phyloP scores from a whole-genome alignment of 2,329 filamentous ascomycete species.

The Orbilia quercus region DNA sequence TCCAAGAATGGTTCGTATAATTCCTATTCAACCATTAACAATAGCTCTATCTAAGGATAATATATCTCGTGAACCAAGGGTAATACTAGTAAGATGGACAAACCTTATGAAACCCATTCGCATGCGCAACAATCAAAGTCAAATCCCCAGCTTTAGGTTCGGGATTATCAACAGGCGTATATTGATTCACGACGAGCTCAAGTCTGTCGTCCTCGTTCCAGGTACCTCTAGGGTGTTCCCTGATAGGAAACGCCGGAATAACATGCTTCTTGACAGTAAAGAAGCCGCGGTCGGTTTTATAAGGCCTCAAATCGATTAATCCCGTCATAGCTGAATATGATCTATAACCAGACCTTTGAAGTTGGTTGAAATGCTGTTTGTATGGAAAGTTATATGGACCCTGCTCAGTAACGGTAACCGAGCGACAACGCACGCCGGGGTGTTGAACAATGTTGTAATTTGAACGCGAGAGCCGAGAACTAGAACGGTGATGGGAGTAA shows the following conservation, averaged over 20 bases:
- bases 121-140: constrained; percentile 86
- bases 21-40: too few relatives aligned
- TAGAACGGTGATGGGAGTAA: constrained; percentile 14
- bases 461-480: not conserved
- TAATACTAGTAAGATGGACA: constrained; percentile 62
- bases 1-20: constrained; percentile 93
- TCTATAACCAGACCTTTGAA: too few relatives aligned
- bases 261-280: constrained; percentile 80
- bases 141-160: constrained; percentile 78
- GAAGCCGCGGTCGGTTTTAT: constrained; percentile 63
- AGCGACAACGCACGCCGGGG: constrained; percentile 26
- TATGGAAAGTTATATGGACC: not conserved
- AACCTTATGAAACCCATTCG: constrained; percentile 90
- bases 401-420: not conserved
- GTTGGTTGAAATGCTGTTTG: too few relatives aligned
- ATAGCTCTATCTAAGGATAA: too few relatives aligned
- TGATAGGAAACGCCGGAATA: constrained; percentile 79
- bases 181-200: constrained; percentile 84
- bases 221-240: constrained; percentile 81
- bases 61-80: too few relatives aligned
- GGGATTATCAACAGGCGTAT: constrained; percentile 78
- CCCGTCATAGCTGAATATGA: constrained; percentile 6
- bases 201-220: constrained; percentile 73
- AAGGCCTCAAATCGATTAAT: constrained; percentile 11
- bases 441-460: constrained; percentile 40